Percentiles rank a stretch among this genome's conserved stretches.
phyloP scores from a whole-genome alignment of 1,284 basidiomycete genomes.

The Heterobasidion irregulare region DNA sequence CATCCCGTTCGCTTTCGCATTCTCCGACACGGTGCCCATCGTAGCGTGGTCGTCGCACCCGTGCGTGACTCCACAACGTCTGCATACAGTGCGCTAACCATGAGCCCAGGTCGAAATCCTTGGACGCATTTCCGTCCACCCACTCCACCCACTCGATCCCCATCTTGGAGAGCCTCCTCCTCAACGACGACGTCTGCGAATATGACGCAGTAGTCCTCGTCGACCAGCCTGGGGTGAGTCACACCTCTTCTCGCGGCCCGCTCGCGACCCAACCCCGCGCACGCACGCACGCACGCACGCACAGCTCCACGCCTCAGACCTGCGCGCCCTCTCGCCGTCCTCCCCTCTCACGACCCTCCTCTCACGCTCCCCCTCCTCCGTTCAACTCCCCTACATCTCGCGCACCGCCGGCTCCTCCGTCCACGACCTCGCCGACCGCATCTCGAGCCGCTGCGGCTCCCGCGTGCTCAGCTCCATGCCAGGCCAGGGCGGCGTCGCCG shows the following conservation, averaged over 20 bases:
- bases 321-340: constrained; percentile 45
- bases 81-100: neutral
- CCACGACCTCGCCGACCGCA: constrained; percentile 28
- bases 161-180: constrained; percentile 37
- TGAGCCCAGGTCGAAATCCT: constrained; percentile 32
- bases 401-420: constrained; percentile 16
- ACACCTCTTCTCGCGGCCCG: constrained; percentile 4
- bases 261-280: neutral
- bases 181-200: constrained; percentile 41
- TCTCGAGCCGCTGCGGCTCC: constrained; percentile 48
- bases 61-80: constrained; percentile 21
- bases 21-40: constrained; percentile 51
- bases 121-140: constrained; percentile 28
- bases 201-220: constrained; percentile 59
- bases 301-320: constrained; percentile 64
- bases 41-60: constrained; percentile 63
- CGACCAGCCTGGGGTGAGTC: constrained; percentile 58
- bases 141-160: constrained; percentile 17
- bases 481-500: constrained; percentile 23
- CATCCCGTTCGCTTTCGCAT: constrained; percentile 40
- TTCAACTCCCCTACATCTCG: constrained; percentile 57
- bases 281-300: constrained; percentile 2
- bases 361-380: constrained; percentile 36
- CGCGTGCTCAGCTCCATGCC: constrained; percentile 29
- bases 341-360: constrained; percentile 40